Percentiles rank a stretch among this genome's conserved stretches.
phyloP scores from a whole-genome alignment of 2,329 filamentous ascomycete species.

The Exophiala viscosa region DNA sequence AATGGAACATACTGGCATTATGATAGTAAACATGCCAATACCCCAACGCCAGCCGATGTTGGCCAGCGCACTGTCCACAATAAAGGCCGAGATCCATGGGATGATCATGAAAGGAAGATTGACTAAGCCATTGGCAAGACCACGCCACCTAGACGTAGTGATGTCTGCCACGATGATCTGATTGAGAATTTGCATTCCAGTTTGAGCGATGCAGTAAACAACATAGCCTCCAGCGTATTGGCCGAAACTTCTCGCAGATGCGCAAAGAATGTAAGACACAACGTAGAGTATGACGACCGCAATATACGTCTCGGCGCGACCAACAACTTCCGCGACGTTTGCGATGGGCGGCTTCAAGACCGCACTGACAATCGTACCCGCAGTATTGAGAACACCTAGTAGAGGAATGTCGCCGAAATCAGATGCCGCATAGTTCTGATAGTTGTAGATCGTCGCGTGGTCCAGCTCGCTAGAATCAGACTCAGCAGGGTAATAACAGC shows the following conservation, averaged over 20 bases:
- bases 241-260: slow-evolving; percentile 35
- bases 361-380: slow-evolving; percentile 38
- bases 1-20: slow-evolving; percentile 39
- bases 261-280: slow-evolving; percentile 39
- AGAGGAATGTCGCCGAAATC: slow-evolving; percentile 34
- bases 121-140: slow-evolving; percentile 37
- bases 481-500: neutral
- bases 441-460: slow-evolving; percentile 37
- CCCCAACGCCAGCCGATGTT: slow-evolving; percentile 45
- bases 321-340: slow-evolving; percentile 43
- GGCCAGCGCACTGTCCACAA: slow-evolving; percentile 38
- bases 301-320: slow-evolving; percentile 35
- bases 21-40: slow-evolving; percentile 43
- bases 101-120: slow-evolving; percentile 42
- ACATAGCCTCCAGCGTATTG: slow-evolving; percentile 39
- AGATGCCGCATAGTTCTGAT: slow-evolving; percentile 42
- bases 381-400: slow-evolving; percentile 34
- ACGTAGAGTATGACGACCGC: slow-evolving; percentile 35
- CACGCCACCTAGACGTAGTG: slow-evolving; percentile 40
- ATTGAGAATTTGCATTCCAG: slow-evolving; percentile 44
- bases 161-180: slow-evolving; percentile 43
- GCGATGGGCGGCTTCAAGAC: slow-evolving; percentile 42
- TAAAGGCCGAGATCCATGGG: slow-evolving; percentile 41
- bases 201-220: slow-evolving; percentile 37
- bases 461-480: slow-evolving; percentile 34